Conservation (phyloP, 208 protist genomes). For the Angomonas deanei region DNA sequence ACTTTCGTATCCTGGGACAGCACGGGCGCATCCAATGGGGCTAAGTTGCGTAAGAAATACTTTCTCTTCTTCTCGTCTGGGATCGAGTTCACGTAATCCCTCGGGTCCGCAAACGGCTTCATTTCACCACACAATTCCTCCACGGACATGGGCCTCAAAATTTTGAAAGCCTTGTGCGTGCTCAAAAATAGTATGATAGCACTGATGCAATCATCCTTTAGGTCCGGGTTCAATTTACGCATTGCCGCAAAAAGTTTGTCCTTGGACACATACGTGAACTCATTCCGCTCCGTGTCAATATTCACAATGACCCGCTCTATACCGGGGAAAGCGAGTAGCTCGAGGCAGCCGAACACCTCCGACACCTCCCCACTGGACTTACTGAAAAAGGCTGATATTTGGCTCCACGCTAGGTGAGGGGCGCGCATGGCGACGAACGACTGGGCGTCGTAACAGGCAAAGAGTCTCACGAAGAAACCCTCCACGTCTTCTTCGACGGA, state of each 20-base stretch:
- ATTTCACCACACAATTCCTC: conserved; percentile 18
- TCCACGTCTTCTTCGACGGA: conserved; percentile 79
- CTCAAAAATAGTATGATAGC: conserved; percentile 30
- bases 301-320: conserved; percentile 80
- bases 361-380: conserved; percentile 35
- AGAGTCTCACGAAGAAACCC: conserved; percentile 50
- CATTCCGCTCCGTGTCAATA: conserved; percentile 50
- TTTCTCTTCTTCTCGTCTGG: conserved; percentile 16
- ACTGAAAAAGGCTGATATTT: conserved; percentile 73
- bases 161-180: conserved; percentile 24
- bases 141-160: conserved; percentile 24
- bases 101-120: background rate
- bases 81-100: background rate
- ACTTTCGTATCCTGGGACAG: conserved; percentile 20
- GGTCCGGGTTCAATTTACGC: conserved; percentile 18
- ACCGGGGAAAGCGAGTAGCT: conserved; percentile 83
- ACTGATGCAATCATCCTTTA: conserved; percentile 32
- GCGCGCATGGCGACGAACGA: conserved; percentile 52
- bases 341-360: conserved; percentile 72
- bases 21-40: conserved; percentile 54
- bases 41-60: conserved; percentile 38
- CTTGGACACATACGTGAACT: conserved; percentile 68
- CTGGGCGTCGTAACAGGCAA: conserved; percentile 23
- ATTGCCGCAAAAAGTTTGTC: conserved; percentile 35
- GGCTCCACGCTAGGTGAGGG: conserved; percentile 82